Base-by-base conservation (phyloP, 2,329 filamentous ascomycete species). In the Hypoxylon rubiginosum region DNA sequence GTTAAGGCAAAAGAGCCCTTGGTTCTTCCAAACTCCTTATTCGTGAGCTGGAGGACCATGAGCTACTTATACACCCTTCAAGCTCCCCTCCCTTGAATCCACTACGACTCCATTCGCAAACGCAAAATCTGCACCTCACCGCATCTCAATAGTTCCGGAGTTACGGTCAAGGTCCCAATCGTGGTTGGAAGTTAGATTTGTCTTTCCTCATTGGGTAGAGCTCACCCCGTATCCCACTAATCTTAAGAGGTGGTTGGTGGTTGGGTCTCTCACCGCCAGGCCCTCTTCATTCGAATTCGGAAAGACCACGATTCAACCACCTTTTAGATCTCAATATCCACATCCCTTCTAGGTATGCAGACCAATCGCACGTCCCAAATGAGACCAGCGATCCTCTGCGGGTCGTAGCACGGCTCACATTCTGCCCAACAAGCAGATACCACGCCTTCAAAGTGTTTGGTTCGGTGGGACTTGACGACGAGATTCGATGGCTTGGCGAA, bases 61-160 rank as follows among this genome's bases (percentile, higher is more conserved):
- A n/a, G 34, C 64, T 66, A 64, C 36, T 70, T 70, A 70, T 70
- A 70, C 62, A 39, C 64, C 64, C 54, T 63, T 10, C 52, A 48
- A 54, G 53, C 49, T 64, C 54, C 56, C 15, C 54, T 61, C 55
- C 64, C 54, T 67, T 59, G 39, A 50, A 46, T 36, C 55, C 58
- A 59, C 46, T 54, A 50, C 49, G 39, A 46, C 59, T 34, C 17
- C 24, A 43, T 63, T 57, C 55, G 56, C 55, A 50, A 21, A 66
- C 54, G 41, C 46, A 49, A 54, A 46, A n/a, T 53, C 30, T 30
- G 36, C 39, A 61, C 39, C 53, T 64, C 58, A 64, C 58, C 55
- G 52, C 56, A 64, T 61, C 50, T 36, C 46, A 52, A 43, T 2
- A 58, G 24, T 24, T 26, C 36, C 43, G 32, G 57, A 53, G 34